phyloP scores from a whole-genome alignment of 2,329 filamentous ascomycete genomes.

The Amauroascus niger region DNA sequence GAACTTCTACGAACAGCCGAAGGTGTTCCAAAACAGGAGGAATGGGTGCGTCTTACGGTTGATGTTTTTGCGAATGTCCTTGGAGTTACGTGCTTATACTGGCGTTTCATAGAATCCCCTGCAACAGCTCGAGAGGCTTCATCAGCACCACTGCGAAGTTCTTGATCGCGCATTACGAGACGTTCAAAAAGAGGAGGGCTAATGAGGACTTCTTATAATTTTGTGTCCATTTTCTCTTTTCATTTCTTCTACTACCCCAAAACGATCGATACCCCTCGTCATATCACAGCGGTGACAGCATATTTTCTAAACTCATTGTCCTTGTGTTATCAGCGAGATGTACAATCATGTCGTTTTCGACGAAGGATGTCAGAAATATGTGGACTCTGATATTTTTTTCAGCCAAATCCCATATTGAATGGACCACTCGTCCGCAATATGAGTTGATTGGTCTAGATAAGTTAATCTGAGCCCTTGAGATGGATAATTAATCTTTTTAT shows the following conservation, averaged over 20 bases:
- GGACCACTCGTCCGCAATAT: too few relatives aligned
- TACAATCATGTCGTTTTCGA: not conserved
- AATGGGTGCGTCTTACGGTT: slow-evolving; percentile 75
- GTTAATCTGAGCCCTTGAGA: too few relatives aligned
- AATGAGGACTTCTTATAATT: not conserved
- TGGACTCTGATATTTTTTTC: too few relatives aligned
- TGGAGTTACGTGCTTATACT: slow-evolving; percentile 38
- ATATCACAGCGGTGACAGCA: not conserved
- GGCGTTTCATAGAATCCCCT: slow-evolving; percentile 55
- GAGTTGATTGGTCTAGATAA: too few relatives aligned
- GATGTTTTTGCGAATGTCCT: slow-evolving; percentile 38
- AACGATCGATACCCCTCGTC: not conserved
- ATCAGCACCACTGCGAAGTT: slow-evolving; percentile 54
- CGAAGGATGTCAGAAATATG: not conserved
- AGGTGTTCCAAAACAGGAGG: slow-evolving; percentile 75
- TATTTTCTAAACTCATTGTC: not conserved
- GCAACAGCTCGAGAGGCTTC: slow-evolving; percentile 60
- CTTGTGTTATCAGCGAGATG: not conserved
- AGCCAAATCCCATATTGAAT: too few relatives aligned
- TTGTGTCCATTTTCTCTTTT: not conserved
- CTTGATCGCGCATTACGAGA: slow-evolving; percentile 33
- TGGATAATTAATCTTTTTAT: too few relatives aligned
- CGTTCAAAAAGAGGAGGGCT: not conserved
- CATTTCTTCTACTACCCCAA: not conserved
- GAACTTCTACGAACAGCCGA: slow-evolving; percentile 62